Evolutionary conservation across 805 yeast species (phyloP).

Genomic region (Wickerhamiella sorbophila): DNA sequence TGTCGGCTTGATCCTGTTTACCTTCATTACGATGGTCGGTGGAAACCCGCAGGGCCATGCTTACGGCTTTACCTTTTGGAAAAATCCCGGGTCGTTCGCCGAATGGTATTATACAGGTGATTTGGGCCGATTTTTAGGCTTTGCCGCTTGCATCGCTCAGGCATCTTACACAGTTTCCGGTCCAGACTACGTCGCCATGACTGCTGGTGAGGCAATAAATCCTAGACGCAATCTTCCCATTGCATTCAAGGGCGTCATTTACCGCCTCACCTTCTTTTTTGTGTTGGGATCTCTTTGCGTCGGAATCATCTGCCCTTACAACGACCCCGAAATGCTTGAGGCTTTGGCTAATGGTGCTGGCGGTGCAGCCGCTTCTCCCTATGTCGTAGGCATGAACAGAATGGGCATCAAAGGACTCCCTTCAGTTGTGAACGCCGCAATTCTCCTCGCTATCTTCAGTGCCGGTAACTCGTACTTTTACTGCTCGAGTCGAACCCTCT

Average conservation of each 20-base stretch:
- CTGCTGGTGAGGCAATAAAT: slow-evolving; percentile 65
- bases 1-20: slow-evolving; percentile 58
- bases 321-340: slow-evolving; percentile 43
- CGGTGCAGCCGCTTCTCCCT: slow-evolving; percentile 71
- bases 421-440: slow-evolving; percentile 62
- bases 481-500: slow-evolving; percentile 54
- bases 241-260: slow-evolving; percentile 64
- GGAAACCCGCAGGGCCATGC: slow-evolving; percentile 64
- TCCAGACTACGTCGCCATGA: slow-evolving; percentile 73
- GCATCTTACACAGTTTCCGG: slow-evolving; percentile 77
- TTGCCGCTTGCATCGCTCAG: slow-evolving; percentile 48
- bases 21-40: slow-evolving; percentile 73
- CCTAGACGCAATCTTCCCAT: slow-evolving; percentile 63
- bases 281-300: slow-evolving; percentile 64
- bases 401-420: slow-evolving; percentile 55
- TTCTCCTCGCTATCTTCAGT: slow-evolving; percentile 61
- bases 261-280: slow-evolving; percentile 52
- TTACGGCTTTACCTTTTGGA: slow-evolving; percentile 46
- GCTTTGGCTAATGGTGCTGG: slow-evolving; percentile 50
- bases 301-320: slow-evolving; percentile 59
- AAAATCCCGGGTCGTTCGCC: slow-evolving; percentile 43
- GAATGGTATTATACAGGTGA: slow-evolving; percentile 38
- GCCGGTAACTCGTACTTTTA: slow-evolving; percentile 75
- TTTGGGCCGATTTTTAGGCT: slow-evolving; percentile 58
- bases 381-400: slow-evolving; percentile 61